Base-by-base conservation (phyloP, 176 grass and related monocot genomes). In the maize (Zea mays) region DNA sequence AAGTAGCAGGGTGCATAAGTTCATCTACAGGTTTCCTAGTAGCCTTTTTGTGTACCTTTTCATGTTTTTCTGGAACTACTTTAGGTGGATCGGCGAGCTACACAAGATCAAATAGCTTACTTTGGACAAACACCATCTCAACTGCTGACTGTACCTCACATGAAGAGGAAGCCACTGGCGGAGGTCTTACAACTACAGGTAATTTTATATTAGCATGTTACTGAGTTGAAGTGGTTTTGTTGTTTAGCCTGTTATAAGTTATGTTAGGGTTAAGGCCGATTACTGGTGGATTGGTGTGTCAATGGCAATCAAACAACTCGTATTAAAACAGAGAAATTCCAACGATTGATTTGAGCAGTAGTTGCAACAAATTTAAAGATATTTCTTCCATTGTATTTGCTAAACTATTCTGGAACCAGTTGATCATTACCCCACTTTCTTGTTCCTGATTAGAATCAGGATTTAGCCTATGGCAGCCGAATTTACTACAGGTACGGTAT, bases 41-140 rank as follows among this genome's bases (percentile, higher is more conserved):
- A 47, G 36, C 50, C 17, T 45, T 19, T 7, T 61, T 75, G 13
- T 82, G 71, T 86, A 74, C 57, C 57, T 85, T 69, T 61, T 83
- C 47, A 88, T 77, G 34, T 86, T 74, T 86, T 74, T 60, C 45
- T 66, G 35, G 55, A 85, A 86, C 75, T 64, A 10, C 34, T 60
- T 72, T 81, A 98, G 96, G 96, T 90, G 75, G 85, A 98, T 88
- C 82, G 78, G 71, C 87, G 81, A 83, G 96, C 96, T 73, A 98
- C 88, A 49, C 96, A 98, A 89, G 96, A 98, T 80, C 96, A 98
- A 80, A 98, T 98, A 67, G 87, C 92, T 69, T 98, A 98, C 79
- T 98, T 98, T 86, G 96, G 96, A 65, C 96, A 98, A 90, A 98
- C 96, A 40, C 92, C 96, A 73, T 98, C 92, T 84, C 96, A 98